Base-by-base conservation (phyloP, 2,329 filamentous ascomycete genomes). In the Raffaelea albimanens region DNA sequence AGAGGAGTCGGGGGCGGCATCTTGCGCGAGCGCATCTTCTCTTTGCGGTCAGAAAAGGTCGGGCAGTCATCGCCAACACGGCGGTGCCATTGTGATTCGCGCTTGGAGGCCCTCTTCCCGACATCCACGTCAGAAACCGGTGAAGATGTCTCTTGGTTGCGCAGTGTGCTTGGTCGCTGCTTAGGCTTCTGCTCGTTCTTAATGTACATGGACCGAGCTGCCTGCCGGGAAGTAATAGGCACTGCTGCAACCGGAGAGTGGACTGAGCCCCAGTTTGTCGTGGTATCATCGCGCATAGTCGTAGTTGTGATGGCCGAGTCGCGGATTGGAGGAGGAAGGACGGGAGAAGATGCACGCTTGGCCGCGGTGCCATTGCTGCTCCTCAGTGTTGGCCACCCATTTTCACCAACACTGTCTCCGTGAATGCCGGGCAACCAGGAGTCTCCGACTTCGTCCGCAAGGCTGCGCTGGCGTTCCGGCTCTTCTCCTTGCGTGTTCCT, bases 61-160 rank as follows among this genome's bases (percentile, higher is more conserved):
- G 75, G 76, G 47, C 73, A 73, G 20, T 73, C 65, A 40, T 82
- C 75, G 21, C 80, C 80, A 43, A 82, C 64, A 2, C 78, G 74
- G 33, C 66, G 69, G 57, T 82, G 76, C 70, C 77, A 82, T 54
- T 55, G 45, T 5, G 64, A 61, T 22, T 60, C 45, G 56, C 29
- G 25, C 46, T 44, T 10, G 45, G 43, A 33, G 25, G 7, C 25
- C 25, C 25, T n/a, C n/a, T n/a, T n/a, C n/a, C n/a, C n/a, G n/a
- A n/a, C n/a, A n/a, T n/a, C n/a, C n/a, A n/a, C n/a, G n/a, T n/a
- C n/a, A n/a, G n/a, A n/a, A n/a, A n/a, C n/a, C n/a, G n/a, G n/a
- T n/a, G n/a, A n/a, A n/a, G n/a, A n/a, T n/a, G n/a, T n/a, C n/a
- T n/a, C n/a, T n/a, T n/a, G 29, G 11, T 16, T 10, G 29, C 10